A percentile compares a stretch with the other conserved stretches of the same genome.
These are phyloP conservation scores for Usnea hakonensis DNA, from an alignment of 495 filamentous ascomycete genomes.

Conservation along the genomic window DNA sequence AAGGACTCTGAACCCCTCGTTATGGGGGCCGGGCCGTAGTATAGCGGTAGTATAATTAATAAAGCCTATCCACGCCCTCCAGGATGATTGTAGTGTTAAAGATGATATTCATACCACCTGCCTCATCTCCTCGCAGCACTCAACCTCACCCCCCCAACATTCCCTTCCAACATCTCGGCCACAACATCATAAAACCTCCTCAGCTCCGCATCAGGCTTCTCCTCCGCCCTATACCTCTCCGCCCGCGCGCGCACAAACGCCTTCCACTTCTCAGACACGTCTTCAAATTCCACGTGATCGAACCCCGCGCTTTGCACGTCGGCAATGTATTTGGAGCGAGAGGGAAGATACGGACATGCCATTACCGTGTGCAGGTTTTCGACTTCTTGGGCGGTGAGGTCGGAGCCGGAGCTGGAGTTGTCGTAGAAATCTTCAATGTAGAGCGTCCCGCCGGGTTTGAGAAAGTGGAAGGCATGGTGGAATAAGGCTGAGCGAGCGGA, in stretches of 20 bases:
- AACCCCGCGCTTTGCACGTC: neutral
- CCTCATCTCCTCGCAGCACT: neutral
- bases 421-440: constrained; percentile 11
- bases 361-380: neutral
- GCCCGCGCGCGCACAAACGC: neutral
- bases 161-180: constrained; percentile 1
- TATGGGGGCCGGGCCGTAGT: too few species aligned
- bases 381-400: neutral
- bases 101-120: too few species aligned
- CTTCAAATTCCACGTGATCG: neutral
- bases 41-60: too few species aligned
- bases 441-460: neutral
- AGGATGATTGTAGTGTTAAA: too few species aligned
- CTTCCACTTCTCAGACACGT: constrained; percentile 1
- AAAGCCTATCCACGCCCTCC: too few species aligned
- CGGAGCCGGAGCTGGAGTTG: neutral
- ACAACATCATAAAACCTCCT: constrained; percentile 6
- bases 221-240: neutral
- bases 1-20: too few species aligned
- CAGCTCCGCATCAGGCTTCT: neutral
- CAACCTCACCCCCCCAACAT: constrained; percentile 6
- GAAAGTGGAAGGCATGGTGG: neutral
- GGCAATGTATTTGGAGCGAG: neutral
- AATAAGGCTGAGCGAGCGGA: neutral
- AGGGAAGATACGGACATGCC: constrained; percentile 6